These are phyloP conservation scores for Thraustotheca clavata DNA, from an alignment of 352 stramenopile species.

Conservation along the genomic window DNA sequence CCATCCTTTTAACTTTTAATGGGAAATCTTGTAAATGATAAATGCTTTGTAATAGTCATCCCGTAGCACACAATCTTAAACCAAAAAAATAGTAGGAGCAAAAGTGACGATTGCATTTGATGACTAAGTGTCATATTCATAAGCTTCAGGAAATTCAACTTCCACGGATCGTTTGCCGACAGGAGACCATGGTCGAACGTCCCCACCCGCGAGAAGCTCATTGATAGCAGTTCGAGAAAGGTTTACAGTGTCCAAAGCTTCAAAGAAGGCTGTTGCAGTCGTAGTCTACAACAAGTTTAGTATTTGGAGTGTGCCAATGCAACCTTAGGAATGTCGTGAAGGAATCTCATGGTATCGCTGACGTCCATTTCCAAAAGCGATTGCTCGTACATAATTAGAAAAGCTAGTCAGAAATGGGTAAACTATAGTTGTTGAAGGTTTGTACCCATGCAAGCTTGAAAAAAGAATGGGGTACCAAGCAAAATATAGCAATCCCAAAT, in stretches of 20 bases:
- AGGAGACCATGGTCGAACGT: constrained; percentile 53
- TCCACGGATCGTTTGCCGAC: constrained; percentile 44
- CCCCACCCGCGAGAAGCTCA: constrained; percentile 46
- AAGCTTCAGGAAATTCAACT: constrained; percentile 69
- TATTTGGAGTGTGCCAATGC: not conserved
- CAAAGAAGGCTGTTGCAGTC: constrained; percentile 50
- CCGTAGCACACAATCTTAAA: no score
- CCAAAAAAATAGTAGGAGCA: no score
- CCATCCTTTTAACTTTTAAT: no score
- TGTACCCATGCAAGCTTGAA: constrained; percentile 77
- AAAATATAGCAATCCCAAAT: constrained; percentile 81
- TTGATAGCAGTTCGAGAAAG: constrained; percentile 68
- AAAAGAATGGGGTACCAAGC: constrained; percentile 76
- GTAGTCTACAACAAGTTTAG: constrained; percentile 29
- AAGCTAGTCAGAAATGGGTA: constrained; percentile 27
- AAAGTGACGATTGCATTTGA: no score
- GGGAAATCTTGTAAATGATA: no score
- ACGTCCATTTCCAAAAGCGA: constrained; percentile 59
- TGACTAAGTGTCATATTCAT: no score
- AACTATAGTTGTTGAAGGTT: not conserved
- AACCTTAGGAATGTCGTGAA: constrained; percentile 70
- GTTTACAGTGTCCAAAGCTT: constrained; percentile 48
- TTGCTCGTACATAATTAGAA: constrained; percentile 63
- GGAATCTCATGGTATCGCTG: constrained; percentile 65
- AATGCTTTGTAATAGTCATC: no score